These are phyloP conservation scores for Cladophialophora exuberans DNA, from an alignment of 2,329 filamentous ascomycete species.

Conservation along the genomic window DNA sequence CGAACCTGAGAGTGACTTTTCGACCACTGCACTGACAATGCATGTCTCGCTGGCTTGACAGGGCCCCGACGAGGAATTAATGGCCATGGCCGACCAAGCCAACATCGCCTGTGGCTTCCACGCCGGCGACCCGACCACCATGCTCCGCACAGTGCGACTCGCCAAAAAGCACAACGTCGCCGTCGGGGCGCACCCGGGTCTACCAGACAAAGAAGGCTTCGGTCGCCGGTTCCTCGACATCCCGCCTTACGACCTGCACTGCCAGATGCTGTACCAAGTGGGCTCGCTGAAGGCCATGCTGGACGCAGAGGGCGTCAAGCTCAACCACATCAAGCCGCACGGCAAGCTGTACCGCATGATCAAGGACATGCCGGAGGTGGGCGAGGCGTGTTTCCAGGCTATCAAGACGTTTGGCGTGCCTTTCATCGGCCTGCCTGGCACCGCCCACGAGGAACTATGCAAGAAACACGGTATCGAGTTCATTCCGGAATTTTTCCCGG, in stretches of 20 bases:
- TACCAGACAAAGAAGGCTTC: constrained; percentile 66
- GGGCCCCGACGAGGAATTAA: constrained; percentile 63
- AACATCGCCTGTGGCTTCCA: constrained; percentile 66
- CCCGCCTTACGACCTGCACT: constrained; percentile 58
- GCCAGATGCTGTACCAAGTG: constrained; percentile 63
- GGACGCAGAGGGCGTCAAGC: constrained; percentile 56
- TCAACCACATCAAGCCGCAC: constrained; percentile 67
- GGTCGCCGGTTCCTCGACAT: constrained; percentile 65
- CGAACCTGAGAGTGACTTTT: too few relatives aligned
- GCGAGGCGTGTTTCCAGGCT: constrained; percentile 55
- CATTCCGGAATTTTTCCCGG: constrained; percentile 57
- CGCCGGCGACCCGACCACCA: constrained; percentile 64
- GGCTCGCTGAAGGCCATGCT: constrained; percentile 64
- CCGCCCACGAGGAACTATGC: constrained; percentile 56
- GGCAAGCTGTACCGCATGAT: constrained; percentile 60
- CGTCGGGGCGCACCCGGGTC: constrained; percentile 64
- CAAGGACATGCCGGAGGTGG: constrained; percentile 54
- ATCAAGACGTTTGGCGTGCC: constrained; percentile 43
- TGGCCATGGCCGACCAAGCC: constrained; percentile 62
- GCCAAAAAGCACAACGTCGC: constrained; percentile 61
- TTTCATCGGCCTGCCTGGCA: constrained; percentile 58
- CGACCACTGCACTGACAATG: too few relatives aligned
- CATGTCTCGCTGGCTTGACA: constrained; percentile 35
- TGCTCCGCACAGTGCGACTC: constrained; percentile 60
- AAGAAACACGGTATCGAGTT: constrained; percentile 57